phyloP scores from a whole-genome alignment of 345 rosid species.

The Angophora floribunda region DNA sequence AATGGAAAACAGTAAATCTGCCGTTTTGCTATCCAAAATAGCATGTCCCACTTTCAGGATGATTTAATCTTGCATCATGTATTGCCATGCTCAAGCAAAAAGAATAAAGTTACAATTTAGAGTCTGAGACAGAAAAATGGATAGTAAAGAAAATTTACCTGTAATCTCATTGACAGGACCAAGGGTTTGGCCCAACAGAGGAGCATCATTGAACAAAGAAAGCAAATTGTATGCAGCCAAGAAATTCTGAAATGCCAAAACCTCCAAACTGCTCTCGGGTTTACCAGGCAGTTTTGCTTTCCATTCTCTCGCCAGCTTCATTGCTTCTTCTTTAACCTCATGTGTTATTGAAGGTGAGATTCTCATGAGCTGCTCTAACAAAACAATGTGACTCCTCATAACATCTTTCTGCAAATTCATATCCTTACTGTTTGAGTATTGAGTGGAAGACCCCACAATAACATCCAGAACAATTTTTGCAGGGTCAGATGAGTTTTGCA shows the following conservation, averaged over 20 bases:
- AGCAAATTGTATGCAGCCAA: slow-evolving; percentile 27
- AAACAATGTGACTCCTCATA: background rate
- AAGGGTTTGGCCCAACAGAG: background rate
- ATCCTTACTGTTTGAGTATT: background rate
- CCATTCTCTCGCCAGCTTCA: slow-evolving; percentile 25
- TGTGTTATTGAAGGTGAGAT: slow-evolving; percentile 5
- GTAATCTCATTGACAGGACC: background rate
- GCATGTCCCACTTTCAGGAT: background rate
- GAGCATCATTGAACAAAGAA: slow-evolving; percentile 9
- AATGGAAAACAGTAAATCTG: background rate
- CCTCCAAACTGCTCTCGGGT: slow-evolving; percentile 4
- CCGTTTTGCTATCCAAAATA: background rate
- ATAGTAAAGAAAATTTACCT: background rate
- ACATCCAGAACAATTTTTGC: slow-evolving; percentile 40
- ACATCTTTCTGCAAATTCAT: background rate
- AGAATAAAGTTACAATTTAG: background rate
- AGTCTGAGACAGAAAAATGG: background rate
- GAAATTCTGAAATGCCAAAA: slow-evolving; percentile 22
- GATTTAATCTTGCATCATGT: background rate
- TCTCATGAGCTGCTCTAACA: slow-evolving; percentile 14
- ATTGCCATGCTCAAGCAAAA: background rate
- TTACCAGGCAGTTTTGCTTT: slow-evolving; percentile 4
- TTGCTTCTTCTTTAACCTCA: slow-evolving; percentile 11
- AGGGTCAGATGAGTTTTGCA: slow-evolving; percentile 29
- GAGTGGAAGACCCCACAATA: slow-evolving; percentile 17